Conservation (phyloP, 1,284 basidiomycete genomes). For the Microbotryum scabiosae region DNA sequence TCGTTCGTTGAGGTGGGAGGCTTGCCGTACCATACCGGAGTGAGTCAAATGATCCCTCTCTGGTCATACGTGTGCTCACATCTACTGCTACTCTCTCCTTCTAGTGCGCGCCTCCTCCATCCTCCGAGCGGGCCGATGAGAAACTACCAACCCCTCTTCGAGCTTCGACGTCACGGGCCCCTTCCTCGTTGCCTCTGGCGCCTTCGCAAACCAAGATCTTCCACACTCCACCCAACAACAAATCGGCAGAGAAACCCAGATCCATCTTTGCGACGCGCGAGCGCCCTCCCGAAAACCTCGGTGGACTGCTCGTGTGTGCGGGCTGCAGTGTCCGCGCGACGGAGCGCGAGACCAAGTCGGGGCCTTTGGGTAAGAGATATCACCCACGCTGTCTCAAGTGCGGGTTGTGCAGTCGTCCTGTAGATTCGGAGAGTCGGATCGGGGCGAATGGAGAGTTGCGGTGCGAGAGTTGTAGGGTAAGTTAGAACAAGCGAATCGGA, state of each 20-base stretch:
- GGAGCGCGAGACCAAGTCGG: conserved; percentile 15
- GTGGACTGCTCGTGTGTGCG: conserved; percentile 23
- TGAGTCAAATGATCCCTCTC: neutral
- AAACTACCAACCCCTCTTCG: neutral
- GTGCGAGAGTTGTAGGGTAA: conserved; percentile 25
- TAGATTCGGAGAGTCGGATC: conserved; percentile 22
- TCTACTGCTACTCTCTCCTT: neutral
- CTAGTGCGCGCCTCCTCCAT: conserved; percentile 1
- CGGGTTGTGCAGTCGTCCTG: conserved; percentile 5
- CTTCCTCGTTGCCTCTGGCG: neutral
- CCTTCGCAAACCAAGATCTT: neutral
- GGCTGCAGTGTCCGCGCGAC: conserved; percentile 22
- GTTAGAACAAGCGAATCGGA: neutral
- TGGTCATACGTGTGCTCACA: too few relatives aligned
- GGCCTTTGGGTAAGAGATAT: conserved; percentile 14
- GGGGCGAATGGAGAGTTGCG: conserved; percentile 9
- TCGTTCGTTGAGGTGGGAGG: conserved; percentile 16
- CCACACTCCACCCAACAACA: neutral
- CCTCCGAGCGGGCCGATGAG: neutral
- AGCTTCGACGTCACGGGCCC: conserved; percentile 3
- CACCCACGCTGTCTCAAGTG: conserved; percentile 22
- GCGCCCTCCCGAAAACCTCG: conserved; percentile 14
- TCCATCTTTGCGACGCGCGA: conserved; percentile 20
- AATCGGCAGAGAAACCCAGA: neutral
- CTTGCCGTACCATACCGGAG: conserved; percentile 15